Evolutionary conservation across 129 eudicot genomes (phyloP), one percentile per base, ranked within the genome.

Genomic region (Saposhnikovia divaricata): DNA sequence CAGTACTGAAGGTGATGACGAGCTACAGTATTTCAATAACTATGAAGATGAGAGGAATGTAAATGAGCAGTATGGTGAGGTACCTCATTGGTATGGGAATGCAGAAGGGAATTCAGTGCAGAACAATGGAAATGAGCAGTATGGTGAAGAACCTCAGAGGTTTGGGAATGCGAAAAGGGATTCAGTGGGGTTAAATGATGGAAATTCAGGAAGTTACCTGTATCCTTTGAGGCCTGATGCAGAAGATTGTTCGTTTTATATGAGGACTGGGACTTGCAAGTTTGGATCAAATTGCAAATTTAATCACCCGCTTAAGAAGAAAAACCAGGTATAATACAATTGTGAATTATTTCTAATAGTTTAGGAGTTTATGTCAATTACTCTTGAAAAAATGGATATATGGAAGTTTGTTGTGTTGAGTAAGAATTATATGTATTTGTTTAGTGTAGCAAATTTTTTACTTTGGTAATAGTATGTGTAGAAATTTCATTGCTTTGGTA

Each of bases 161-260:
- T 46, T 25, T 46, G 43, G 23, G 7, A 74, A 74, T 46, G 78
- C 39, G 16, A n/a, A 44, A 46, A 34, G n/a, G 42, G 59, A 74
- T 45, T 74, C 78, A 11, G 51, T 5, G 21, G 78, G 61, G 13
- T 74, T 27, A 37, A 74, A 74, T 47, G 61, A 27, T 74, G 61
- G 11, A 18, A 46, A 15, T 9, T 25, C 13, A 27, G 23, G 78
- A 74, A 28, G 61, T 7, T 14, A 4, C 21, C 10, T 27, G 10
- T 91, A 88, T 84, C 98, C 98, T 0, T 40, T 91, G 85, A 86
- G 98, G 71, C 92, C 97, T 9, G 89, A 90, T 81, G 97, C 96
- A 12, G 95, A 86, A 65, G 97, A 94, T 81, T 94, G 98, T 77
- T 81, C 93, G 0, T 94, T 73, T 83, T 94, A 90, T 83, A 85